These are phyloP conservation scores for Apiospora hydei DNA, from an alignment of 2,329 filamentous ascomycete species.

Conservation along the genomic window DNA sequence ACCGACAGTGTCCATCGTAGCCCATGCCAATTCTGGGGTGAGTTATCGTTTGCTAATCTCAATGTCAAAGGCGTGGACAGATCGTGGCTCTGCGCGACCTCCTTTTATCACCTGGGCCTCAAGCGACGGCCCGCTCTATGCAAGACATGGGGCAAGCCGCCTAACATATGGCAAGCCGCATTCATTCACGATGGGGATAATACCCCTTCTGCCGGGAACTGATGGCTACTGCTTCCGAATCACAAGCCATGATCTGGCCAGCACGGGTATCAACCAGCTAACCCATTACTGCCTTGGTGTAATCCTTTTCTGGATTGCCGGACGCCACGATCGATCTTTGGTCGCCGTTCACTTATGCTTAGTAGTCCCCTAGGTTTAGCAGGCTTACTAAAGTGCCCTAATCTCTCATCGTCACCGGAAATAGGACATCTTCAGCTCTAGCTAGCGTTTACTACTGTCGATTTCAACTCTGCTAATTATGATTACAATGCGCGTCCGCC, in stretches of 20 bases:
- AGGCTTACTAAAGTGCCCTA: neutral
- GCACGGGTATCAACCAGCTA: neutral
- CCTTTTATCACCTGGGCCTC: neutral
- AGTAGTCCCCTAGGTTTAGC: neutral
- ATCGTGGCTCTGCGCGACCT: neutral
- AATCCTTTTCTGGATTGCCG: neutral
- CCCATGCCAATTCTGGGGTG: no score
- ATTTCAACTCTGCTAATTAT: neutral
- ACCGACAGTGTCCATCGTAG: neutral
- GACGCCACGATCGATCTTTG: neutral
- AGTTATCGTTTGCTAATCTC: neutral
- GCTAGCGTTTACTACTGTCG: neutral
- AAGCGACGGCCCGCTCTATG: neutral
- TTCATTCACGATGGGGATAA: neutral
- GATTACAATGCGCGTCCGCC: neutral
- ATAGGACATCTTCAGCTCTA: neutral
- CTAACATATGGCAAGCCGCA: neutral
- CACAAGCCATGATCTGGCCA: neutral
- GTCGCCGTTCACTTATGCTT: neutral
- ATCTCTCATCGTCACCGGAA: neutral
- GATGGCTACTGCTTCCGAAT: neutral
- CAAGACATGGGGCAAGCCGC: neutral
- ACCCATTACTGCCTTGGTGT: neutral
- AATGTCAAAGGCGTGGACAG: neutral
- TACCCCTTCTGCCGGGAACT: neutral